Evolutionary conservation across 306 rosid species (phyloP).

Genomic region (Quercus dentata): DNA sequence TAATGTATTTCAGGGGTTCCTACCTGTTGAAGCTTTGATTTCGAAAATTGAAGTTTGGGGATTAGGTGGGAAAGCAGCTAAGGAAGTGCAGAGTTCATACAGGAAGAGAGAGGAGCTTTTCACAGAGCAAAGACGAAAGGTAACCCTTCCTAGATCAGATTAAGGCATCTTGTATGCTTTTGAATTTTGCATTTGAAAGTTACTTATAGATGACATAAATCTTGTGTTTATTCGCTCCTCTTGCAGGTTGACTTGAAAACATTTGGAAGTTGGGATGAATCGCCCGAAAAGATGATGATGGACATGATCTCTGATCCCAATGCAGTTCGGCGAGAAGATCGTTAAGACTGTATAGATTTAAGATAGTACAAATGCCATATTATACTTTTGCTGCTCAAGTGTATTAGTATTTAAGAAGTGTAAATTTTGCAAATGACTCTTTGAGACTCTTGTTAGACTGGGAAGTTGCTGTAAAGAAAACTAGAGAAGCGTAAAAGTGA

Average conservation of each 20-base stretch:
- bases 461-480: not conserved
- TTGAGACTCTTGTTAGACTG: not conserved
- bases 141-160: constrained; percentile 15
- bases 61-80: constrained; percentile 64
- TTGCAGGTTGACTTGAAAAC: constrained; percentile 84
- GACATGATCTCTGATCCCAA: constrained; percentile 76
- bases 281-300: constrained; percentile 92
- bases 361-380: not conserved
- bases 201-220: not conserved
- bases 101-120: constrained; percentile 91
- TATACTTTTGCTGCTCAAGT: not conserved
- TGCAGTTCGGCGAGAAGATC: constrained; percentile 75
- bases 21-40: constrained; percentile 64
- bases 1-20: constrained; percentile 63
- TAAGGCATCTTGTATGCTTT: not conserved
- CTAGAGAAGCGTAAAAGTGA: not conserved
- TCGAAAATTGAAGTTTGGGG: constrained; percentile 91
- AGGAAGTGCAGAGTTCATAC: constrained; percentile 54
- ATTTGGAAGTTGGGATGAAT: constrained; percentile 87
- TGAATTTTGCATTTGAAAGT: not conserved
- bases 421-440: not conserved
- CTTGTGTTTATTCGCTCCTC: not conserved
- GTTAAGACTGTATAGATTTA: constrained; percentile 24
- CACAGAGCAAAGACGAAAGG: constrained; percentile 79
- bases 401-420: not conserved